Evolutionary conservation across 805 yeast genomes (phyloP), one percentile per base, ranked within the genome.

Genomic region (Wickerhamomyces alni): DNA sequence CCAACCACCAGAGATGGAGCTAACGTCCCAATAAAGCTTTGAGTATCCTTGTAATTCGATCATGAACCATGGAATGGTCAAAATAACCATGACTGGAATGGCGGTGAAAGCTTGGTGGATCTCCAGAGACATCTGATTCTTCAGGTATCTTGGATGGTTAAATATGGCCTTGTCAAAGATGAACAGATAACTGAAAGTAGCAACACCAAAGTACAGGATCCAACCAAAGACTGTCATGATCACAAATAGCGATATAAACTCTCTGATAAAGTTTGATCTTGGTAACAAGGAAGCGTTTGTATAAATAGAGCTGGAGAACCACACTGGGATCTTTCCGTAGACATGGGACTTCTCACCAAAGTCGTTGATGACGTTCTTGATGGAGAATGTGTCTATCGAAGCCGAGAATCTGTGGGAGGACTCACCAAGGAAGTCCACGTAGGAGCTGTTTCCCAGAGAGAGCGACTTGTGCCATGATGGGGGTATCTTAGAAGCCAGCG

Each of bases 101-200:
- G 97, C 82, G 16, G 82, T 63, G 44, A 76, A 47, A 0, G 96
- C 96, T 57, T 80, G 82, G 46, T 72, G 65, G 46, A 91, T 84
- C 61, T 93, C 99, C 57, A 87, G 66, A 5, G 75, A 65, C 76
- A 93, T 79, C 67, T 93, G 99, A 66, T 93, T 91, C 61, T 93
- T 93, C 63, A 93, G 73, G 63, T 86, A 91, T 61, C 96, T 76
- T 43, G 99, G 99, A 62, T 93, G 99, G 65, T 91, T 87, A 74
- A 91, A 87, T 43, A 87, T 86, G 39, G 80, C 80, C 58, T 81
- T 83, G 63, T 93, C 97, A 59, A 87, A 93, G 18, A 93, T 79
- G 50, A 82, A 77, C 28, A 70, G 50, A 60, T 85, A 93, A 10
- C 95, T 80, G n/a, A 84, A 52, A 13, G 80, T 69, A 3, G 98